phyloP scores from a whole-genome alignment of 768 basidiomycete species.

The Phlebiopsis gigantea region DNA sequence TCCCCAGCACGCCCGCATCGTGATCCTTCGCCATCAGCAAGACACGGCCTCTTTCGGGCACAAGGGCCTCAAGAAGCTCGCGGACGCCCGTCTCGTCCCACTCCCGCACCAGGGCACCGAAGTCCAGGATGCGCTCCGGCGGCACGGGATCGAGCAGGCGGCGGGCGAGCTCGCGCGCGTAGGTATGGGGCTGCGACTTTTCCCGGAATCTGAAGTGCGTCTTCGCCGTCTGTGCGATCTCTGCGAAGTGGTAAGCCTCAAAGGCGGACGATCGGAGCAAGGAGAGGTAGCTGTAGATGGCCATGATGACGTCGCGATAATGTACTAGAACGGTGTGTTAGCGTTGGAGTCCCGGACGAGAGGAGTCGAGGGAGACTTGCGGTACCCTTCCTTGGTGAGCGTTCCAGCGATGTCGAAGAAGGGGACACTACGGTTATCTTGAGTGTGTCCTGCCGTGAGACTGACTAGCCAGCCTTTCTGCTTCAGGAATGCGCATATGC shows the following conservation, averaged over 20 bases:
- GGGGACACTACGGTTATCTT: constrained; percentile 29
- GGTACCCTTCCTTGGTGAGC: constrained; percentile 45
- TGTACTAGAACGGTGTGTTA: constrained; percentile 22
- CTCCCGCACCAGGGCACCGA: constrained; percentile 9
- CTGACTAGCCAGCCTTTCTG: constrained; percentile 36
- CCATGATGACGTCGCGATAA: constrained; percentile 36
- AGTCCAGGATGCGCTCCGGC: constrained; percentile 15
- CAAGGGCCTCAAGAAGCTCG: constrained; percentile 21
- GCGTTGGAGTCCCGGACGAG: not conserved
- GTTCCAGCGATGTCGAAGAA: constrained; percentile 40
- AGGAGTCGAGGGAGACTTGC: constrained; percentile 25
- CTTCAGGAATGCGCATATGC: constrained; percentile 45
- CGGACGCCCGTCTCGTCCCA: constrained; percentile 18
- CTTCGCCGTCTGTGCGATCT: constrained; percentile 37
- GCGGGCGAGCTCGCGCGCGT: constrained; percentile 33
- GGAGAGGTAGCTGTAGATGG: constrained; percentile 38
- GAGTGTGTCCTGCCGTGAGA: constrained; percentile 27
- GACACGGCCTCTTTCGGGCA: constrained; percentile 31
- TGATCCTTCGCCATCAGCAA: constrained; percentile 34
- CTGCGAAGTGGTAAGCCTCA: constrained; percentile 32
- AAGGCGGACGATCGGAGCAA: constrained; percentile 21
- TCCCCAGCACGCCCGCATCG: constrained; percentile 23
- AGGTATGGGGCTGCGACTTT: constrained; percentile 35
- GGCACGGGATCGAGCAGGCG: constrained; percentile 20
- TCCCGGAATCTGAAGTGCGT: constrained; percentile 46